Evolutionary conservation across 306 rosid species (phyloP).

Genomic region (Phaseolus lunatus): DNA sequence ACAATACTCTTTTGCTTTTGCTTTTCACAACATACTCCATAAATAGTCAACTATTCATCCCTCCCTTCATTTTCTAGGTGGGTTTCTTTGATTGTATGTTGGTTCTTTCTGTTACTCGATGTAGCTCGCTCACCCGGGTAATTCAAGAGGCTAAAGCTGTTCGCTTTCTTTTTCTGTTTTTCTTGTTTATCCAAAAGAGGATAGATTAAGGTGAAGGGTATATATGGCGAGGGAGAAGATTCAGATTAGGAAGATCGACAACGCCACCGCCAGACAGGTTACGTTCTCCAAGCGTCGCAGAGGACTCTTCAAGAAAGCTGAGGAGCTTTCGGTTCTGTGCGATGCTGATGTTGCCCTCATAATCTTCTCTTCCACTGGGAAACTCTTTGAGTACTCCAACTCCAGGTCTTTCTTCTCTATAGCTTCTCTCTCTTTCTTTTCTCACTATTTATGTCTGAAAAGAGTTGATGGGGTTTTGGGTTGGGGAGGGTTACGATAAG

Average conservation of each 20-base stretch:
- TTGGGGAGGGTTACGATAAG: not conserved
- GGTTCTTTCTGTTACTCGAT: conserved; percentile 39
- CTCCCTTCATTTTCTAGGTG: conserved; percentile 45
- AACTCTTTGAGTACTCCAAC: conserved; percentile 83
- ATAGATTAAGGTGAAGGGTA: conserved; percentile 37
- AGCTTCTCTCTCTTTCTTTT: not conserved
- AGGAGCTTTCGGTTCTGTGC: conserved; percentile 93
- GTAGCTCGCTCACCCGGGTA: not conserved
- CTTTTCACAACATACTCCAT: conserved; percentile 38
- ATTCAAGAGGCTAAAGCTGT: conserved; percentile 25
- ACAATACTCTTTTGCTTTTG: conserved; percentile 24
- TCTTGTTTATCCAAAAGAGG: not conserved
- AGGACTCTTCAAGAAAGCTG: conserved; percentile 89
- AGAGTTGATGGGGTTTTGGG: not conserved
- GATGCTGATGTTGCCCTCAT: conserved; percentile 94
- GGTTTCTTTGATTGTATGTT: conserved; percentile 39
- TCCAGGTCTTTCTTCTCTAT: conserved; percentile 60
- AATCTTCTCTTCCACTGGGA: conserved; percentile 83
- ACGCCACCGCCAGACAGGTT: conserved; percentile 92
- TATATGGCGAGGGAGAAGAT: conserved; percentile 92
- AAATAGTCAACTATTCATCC: conserved; percentile 42
- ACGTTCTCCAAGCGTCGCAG: conserved; percentile 91
- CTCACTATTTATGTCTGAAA: not conserved
- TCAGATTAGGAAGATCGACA: conserved; percentile 95
- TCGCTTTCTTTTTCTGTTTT: not conserved